Evolutionary conservation across 805 yeast species (phyloP), one percentile per base, ranked within the genome.

Genomic region (Spathaspora hagerdaliae): DNA sequence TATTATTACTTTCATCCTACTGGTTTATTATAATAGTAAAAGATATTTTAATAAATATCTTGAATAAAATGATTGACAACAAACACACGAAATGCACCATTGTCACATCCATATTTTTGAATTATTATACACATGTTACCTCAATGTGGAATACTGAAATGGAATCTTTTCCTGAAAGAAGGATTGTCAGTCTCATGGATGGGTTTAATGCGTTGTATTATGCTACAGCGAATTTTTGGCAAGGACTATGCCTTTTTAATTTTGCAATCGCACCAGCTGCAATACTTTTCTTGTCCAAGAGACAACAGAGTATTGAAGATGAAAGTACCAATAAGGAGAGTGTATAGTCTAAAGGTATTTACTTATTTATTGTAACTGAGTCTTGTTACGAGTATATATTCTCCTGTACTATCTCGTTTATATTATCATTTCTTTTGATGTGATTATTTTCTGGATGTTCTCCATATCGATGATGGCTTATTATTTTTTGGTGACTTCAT

Each of bases 31-130:
- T 57, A 1, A 29, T 57, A 7, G 48, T 54, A 35, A 51, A 51
- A 29, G 67, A 65, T 45, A 45, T 56, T 2, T 39, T 62, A 7
- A 39, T 54, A 15, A 64, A 63, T 47, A 29, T 52, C 29, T 31
- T 55, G 9, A 35, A 36, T 14, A 19, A 39, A 26, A 39, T 13
- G 13, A 27, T 36, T 3, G 26, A 12, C 37, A 8, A 31, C 14
- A 14, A 38, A 39, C 37, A 44, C 29, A 4, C 31, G 7, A 26
- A 41, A 6, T 29, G 19, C 9, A 27, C 43, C n/a, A 15, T 44
- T 11, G 40, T 44, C 27, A 39, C 42, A 8, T 31, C 40, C n/a
- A 19, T 24, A 8, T 32, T 36, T 29, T 24, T 43, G 11, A 43
- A 11, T 40, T 33, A 40, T 27, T 33, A 15, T 34, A n/a, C 11